Percentiles rank a stretch among this genome's conserved stretches.
These are phyloP conservation scores for Saccharum hybrid DNA, from an alignment of 202 grass and related monocot genomes.

Conservation along the genomic window DNA sequence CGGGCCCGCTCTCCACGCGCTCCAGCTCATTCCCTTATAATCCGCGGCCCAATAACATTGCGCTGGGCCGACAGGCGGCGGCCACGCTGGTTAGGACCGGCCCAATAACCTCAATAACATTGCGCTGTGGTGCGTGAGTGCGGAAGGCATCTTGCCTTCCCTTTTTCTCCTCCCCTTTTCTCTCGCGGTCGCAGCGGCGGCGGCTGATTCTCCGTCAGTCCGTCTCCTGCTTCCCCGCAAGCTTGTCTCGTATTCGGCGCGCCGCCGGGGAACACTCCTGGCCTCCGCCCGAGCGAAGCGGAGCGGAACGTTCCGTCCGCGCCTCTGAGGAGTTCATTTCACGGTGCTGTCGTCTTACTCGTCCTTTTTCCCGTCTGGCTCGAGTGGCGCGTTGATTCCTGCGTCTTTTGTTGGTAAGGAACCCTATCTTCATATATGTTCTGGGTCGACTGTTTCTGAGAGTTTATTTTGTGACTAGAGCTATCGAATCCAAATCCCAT, in stretches of 20 bases:
- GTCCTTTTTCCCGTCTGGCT: background rate
- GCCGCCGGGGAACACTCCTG: background rate
- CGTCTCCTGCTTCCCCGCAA: background rate
- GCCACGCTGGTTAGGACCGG: background rate
- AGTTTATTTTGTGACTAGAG: background rate
- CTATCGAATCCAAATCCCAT: background rate
- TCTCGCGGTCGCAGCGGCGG: conserved; percentile 27
- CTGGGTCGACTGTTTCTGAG: background rate
- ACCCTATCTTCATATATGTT: background rate
- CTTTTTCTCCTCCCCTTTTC: background rate
- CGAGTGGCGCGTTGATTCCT: background rate
- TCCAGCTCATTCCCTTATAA: no score
- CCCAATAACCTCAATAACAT: background rate
- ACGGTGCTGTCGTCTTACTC: background rate
- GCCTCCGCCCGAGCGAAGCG: background rate
- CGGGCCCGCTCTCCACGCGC: no score
- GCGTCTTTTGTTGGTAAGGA: conserved; percentile 4
- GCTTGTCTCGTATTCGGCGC: background rate
- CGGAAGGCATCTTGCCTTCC: background rate
- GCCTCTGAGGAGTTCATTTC: background rate
- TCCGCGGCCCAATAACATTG: no score
- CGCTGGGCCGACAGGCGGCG: no score
- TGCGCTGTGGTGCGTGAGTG: background rate
- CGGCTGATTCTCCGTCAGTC: background rate
- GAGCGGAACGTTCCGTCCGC: background rate